Percentiles rank a stretch among this genome's conserved stretches.
Conservation (phyloP, 805 yeast species). For the Zygosaccharomyces pseudorouxii region DNA sequence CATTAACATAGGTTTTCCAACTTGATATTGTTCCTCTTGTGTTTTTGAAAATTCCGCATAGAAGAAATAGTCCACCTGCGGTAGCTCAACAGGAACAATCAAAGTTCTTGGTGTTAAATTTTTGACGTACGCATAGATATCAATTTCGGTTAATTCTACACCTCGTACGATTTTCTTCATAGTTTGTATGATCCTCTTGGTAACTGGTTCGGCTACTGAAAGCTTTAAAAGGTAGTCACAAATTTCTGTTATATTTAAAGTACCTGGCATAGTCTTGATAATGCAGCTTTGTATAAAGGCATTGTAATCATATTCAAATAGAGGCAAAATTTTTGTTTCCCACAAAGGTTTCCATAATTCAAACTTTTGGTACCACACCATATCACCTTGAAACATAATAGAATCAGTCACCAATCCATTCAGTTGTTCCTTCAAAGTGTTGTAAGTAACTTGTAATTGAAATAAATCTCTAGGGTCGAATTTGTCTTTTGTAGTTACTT, state of each 20-base stretch:
- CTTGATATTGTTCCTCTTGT: conserved; percentile 3
- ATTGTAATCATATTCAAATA: conserved; percentile 23
- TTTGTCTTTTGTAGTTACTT: conserved; percentile 13
- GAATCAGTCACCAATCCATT: conserved; percentile 28
- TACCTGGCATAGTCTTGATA: conserved; percentile 10
- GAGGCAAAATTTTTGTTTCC: conserved; percentile 22
- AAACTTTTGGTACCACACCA: conserved; percentile 23
- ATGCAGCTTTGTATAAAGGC: conserved; percentile 15
- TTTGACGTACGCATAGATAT: conserved; percentile 23
- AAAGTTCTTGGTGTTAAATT: conserved; percentile 20
- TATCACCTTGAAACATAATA: conserved; percentile 26
- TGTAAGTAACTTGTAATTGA: conserved; percentile 21
- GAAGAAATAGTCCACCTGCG: conserved; percentile 24
- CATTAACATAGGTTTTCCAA: conserved; percentile 24
- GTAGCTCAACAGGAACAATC: conserved; percentile 29
- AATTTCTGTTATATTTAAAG: conserved; percentile 4
- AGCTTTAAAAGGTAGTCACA: conserved; percentile 1
- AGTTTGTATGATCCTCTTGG: conserved; percentile 18
- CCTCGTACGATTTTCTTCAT: conserved; percentile 19
- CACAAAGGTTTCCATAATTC: conserved; percentile 26
- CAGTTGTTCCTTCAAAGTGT: conserved; percentile 26
- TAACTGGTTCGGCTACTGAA: conserved; percentile 14
- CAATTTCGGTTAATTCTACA: conserved; percentile 19
- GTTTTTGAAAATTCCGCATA: conserved; percentile 16
- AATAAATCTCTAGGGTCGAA: conserved; percentile 24